Percentiles rank a stretch among this genome's conserved stretches.
Evolutionary conservation across 2,329 filamentous ascomycete genomes (phyloP).

Genomic region (Neonectria coccinea): DNA sequence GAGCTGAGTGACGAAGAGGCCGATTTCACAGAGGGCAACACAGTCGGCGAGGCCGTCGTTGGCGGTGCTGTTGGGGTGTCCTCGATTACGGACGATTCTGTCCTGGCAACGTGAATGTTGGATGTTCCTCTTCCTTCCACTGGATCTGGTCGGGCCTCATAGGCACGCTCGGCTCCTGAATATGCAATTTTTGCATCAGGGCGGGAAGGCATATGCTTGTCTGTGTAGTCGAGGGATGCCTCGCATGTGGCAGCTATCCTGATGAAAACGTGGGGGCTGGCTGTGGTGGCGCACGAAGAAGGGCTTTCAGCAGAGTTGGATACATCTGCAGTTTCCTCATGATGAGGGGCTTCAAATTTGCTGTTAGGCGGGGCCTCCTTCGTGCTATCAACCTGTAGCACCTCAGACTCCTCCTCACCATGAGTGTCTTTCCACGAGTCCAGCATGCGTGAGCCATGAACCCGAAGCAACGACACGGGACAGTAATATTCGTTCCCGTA

Average conservation of each 20-base stretch:
- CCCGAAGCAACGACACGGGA: conserved; percentile 87
- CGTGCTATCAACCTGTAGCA: conserved; percentile 22
- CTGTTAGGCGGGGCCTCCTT: conserved; percentile 22
- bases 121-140: conserved; percentile 27
- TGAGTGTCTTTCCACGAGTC: conserved; percentile 87
- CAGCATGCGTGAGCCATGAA: conserved; percentile 96
- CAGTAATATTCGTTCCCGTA: conserved; percentile 98
- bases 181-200: conserved; percentile 14
- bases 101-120: conserved; percentile 24
- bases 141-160: conserved; percentile 18
- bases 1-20: conserved; percentile 34
- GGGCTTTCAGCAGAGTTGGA: conserved; percentile 1
- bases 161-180: conserved; percentile 13
- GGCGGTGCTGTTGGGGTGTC: conserved; percentile 27
- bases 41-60: conserved; percentile 29
- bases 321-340: conserved; percentile 1
- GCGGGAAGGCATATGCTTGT: conserved; percentile 1
- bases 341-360: conserved; percentile 5
- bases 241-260: conserved; percentile 24
- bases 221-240: conserved; percentile 20
- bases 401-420: conserved; percentile 34
- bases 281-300: not conserved
- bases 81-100: conserved; percentile 27
- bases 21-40: conserved; percentile 33
- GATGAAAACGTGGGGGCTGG: conserved; percentile 12